phyloP scores from a whole-genome alignment of 257 asterid species.

The Gynochthodes officinalis region DNA sequence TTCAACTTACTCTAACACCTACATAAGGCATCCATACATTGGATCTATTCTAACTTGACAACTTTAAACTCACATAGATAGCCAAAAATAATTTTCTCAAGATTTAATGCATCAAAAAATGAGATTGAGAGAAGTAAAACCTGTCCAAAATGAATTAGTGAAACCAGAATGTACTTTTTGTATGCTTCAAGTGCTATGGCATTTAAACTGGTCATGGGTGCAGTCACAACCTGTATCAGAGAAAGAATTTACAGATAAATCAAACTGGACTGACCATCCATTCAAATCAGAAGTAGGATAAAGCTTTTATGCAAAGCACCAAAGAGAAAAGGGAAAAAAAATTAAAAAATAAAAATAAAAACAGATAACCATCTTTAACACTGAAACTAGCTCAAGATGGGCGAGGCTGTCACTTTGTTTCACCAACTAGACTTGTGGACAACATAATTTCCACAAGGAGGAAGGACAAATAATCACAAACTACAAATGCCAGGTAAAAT shows the following conservation, averaged over 20 bases:
- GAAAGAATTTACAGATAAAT: slow-evolving; percentile 9
- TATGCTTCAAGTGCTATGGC: slow-evolving; percentile 95
- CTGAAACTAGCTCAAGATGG: background rate
- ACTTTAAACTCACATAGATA: background rate
- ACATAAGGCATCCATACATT: background rate
- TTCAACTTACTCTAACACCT: too few relatives aligned
- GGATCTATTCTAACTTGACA: background rate
- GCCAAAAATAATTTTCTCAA: background rate
- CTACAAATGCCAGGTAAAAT: background rate
- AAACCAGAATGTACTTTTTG: slow-evolving; percentile 82
- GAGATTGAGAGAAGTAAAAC: slow-evolving; percentile 31
- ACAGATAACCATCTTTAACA: background rate
- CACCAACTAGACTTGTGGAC: background rate
- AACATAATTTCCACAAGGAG: background rate
- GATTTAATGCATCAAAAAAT: background rate
- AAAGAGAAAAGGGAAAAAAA: too few relatives aligned
- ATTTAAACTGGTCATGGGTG: slow-evolving; percentile 81
- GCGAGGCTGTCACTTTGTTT: background rate
- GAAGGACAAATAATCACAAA: background rate
- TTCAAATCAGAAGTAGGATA: background rate
- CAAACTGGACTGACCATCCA: slow-evolving; percentile 3
- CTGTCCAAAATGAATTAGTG: slow-evolving; percentile 92
- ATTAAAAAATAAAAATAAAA: too few relatives aligned
- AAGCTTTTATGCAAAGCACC: background rate
- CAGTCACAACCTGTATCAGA: slow-evolving; percentile 76